These are phyloP conservation scores for Rhododendron ovatum DNA, from an alignment of 148 eudicot genomes.

Conservation along the genomic window DNA sequence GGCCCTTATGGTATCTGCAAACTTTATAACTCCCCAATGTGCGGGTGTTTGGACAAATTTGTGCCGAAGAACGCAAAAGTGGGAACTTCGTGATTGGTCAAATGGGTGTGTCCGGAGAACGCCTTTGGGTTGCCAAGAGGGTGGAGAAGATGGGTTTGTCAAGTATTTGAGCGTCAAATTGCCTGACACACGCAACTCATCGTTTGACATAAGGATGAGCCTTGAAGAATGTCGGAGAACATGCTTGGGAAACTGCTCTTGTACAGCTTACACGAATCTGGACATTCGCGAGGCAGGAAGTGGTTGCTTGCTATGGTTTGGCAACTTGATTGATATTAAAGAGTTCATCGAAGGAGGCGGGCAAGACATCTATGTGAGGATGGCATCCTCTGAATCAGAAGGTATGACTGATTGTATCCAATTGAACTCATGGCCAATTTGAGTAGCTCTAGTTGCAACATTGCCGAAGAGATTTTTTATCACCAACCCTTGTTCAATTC, in stretches of 20 bases:
- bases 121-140: slow-evolving; percentile 17
- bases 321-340: slow-evolving; percentile 26
- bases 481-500: too few species aligned
- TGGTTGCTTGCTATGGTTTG: slow-evolving; percentile 46
- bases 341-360: slow-evolving; percentile 18
- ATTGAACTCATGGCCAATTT: too few species aligned
- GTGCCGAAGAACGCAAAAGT: slow-evolving; percentile 8
- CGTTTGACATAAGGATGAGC: slow-evolving; percentile 32
- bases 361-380: slow-evolving; percentile 30
- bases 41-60: slow-evolving; percentile 30
- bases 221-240: slow-evolving; percentile 23
- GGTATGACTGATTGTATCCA: too few species aligned
- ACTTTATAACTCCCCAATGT: background rate
- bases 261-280: slow-evolving; percentile 35
- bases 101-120: slow-evolving; percentile 31
- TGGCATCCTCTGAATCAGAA: slow-evolving; percentile 30
- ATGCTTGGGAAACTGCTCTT: slow-evolving; percentile 38
- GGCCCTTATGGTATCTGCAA: slow-evolving; percentile 20
- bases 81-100: slow-evolving; percentile 28
- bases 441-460: too few species aligned
- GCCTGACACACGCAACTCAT: slow-evolving; percentile 26
- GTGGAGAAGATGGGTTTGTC: slow-evolving; percentile 26
- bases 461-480: too few species aligned
- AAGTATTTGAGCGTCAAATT: slow-evolving; percentile 22
- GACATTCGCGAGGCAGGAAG: slow-evolving; percentile 22